Conservation (phyloP, 2,329 filamentous ascomycete genomes). For the Pseudocercospora cruenta region DNA sequence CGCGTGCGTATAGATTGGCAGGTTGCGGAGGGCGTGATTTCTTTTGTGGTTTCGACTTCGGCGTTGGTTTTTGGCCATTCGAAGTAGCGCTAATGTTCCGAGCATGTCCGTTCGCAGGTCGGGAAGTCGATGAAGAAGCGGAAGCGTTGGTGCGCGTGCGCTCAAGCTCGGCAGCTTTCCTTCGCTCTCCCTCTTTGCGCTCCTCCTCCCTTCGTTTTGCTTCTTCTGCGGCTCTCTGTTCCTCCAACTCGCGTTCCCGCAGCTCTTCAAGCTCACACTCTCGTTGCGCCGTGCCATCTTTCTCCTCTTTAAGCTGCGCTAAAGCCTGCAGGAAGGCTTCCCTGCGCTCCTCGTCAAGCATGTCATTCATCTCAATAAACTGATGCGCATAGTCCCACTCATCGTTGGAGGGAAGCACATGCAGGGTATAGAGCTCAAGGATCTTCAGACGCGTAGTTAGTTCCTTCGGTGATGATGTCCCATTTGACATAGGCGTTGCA, state of each 20-base stretch:
- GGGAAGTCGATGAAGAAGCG: conserved; percentile 10
- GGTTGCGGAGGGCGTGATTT: conserved; percentile 26
- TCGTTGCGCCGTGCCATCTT: conserved; percentile 68
- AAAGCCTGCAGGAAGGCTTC: conserved; percentile 88
- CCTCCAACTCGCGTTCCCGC: conserved; percentile 52
- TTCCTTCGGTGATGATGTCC: conserved; percentile 39
- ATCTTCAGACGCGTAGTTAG: conserved; percentile 76
- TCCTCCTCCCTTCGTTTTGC: conserved; percentile 36
- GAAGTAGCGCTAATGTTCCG: conserved; percentile 8
- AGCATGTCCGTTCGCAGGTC: conserved; percentile 12
- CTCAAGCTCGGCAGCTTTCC: conserved; percentile 35
- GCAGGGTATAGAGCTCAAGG: conserved; percentile 90
- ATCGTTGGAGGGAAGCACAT: conserved; percentile 88
- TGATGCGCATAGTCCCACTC: conserved; percentile 96
- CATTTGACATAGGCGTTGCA: conserved; percentile 59
- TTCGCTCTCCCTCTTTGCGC: conserved; percentile 37
- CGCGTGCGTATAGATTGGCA: conserved; percentile 31
- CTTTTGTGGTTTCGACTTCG: conserved; percentile 23
- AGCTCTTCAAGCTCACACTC: conserved; percentile 64
- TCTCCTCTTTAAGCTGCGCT: conserved; percentile 81
- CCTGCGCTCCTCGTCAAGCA: conserved; percentile 88
- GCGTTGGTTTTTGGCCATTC: conserved; percentile 12
- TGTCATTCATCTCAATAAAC: conserved; percentile 83
- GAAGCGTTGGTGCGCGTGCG: conserved; percentile 22
- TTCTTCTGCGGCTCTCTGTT: conserved; percentile 38